phyloP scores from a whole-genome alignment of 2,329 filamentous ascomycete genomes.

The Massarina eburnea region DNA sequence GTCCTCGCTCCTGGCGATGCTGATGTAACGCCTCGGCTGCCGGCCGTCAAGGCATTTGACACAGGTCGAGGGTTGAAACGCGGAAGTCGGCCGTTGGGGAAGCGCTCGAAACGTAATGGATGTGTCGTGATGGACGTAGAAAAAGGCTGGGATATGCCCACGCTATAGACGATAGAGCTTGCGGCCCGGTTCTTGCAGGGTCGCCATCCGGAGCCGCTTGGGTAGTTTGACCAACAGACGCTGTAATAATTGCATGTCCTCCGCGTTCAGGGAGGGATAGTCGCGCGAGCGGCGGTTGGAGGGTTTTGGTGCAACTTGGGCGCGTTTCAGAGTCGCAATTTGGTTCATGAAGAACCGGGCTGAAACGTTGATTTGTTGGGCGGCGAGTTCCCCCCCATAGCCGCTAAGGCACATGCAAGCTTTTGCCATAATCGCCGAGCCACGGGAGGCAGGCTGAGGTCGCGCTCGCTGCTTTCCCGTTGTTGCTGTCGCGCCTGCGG shows the following conservation, averaged over 20 bases:
- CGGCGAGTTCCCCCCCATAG: slow-evolving; percentile 15
- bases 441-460: background rate
- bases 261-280: background rate
- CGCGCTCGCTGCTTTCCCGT: slow-evolving; percentile 1
- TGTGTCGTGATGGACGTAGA: background rate
- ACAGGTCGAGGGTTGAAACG: slow-evolving; percentile 7
- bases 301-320: slow-evolving; percentile 20
- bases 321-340: slow-evolving; percentile 30
- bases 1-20: no score
- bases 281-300: slow-evolving; percentile 14
- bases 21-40: background rate
- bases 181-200: no score
- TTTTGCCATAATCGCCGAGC: slow-evolving; percentile 16
- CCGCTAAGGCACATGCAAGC: slow-evolving; percentile 11
- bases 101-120: background rate
- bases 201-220: no score
- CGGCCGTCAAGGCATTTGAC: slow-evolving; percentile 4
- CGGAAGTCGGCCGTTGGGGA: slow-evolving; percentile 3
- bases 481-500: slow-evolving; percentile 16
- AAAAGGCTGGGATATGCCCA: background rate
- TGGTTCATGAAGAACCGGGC: slow-evolving; percentile 14
- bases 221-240: no score
- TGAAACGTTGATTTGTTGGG: slow-evolving; percentile 35
- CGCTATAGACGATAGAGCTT: background rate
- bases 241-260: background rate